phyloP scores from a whole-genome alignment of 1,139 yeast species.

The Yamadazyma oceani region DNA sequence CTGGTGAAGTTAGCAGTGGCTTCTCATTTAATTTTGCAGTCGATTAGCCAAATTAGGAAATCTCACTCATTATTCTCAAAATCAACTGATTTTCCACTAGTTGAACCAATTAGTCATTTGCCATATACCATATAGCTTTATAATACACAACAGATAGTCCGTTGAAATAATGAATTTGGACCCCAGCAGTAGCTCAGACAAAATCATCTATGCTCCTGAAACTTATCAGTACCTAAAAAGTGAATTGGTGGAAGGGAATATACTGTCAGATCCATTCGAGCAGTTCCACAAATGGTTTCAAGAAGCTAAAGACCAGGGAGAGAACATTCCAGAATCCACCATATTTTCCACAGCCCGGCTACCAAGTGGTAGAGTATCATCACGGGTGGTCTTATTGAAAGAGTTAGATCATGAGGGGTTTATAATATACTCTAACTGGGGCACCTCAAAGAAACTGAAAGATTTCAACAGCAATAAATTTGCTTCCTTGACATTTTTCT shows the following conservation, averaged over 20 bases:
- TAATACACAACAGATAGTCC: not conserved
- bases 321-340: conserved; percentile 71
- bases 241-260: conserved; percentile 54
- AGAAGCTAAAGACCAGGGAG: conserved; percentile 54
- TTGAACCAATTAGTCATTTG: too few species aligned
- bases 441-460: conserved; percentile 71
- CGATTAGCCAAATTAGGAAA: conserved; percentile 5
- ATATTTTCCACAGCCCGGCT: conserved; percentile 83
- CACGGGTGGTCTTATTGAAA: conserved; percentile 80
- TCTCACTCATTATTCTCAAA: not conserved
- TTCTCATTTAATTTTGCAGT: conserved; percentile 17
- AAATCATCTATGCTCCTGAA: conserved; percentile 68
- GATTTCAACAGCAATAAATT: conserved; percentile 72
- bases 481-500: conserved; percentile 87
- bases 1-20: conserved; percentile 3
- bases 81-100: too few species aligned
- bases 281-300: conserved; percentile 86
- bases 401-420: conserved; percentile 86
- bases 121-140: too few species aligned
- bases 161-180: conserved; percentile 11
- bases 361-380: conserved; percentile 85
- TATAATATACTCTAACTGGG: conserved; percentile 92
- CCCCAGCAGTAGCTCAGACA: conserved; percentile 1
- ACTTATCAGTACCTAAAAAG: conserved; percentile 85
- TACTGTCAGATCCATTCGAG: conserved; percentile 60